phyloP scores from a whole-genome alignment of 2,329 filamentous ascomycete species.

The Beauveria asiatica region DNA sequence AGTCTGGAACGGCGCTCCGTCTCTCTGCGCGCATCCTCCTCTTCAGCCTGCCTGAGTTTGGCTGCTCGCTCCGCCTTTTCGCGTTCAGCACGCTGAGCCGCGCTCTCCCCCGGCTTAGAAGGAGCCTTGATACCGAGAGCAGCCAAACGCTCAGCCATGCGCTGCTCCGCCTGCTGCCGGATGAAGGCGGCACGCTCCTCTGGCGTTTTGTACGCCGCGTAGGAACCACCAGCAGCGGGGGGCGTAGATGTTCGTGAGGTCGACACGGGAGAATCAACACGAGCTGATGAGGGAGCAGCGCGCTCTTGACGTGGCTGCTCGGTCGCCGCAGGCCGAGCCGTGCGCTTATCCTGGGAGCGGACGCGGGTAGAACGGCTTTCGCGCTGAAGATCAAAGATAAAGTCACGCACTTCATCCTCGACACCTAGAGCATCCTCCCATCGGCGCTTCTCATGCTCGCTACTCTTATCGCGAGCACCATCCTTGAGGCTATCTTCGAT shows the following conservation, averaged over 20 bases:
- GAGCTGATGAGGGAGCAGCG: slow-evolving; percentile 27
- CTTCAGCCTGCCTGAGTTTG: slow-evolving; percentile 80
- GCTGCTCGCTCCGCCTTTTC: slow-evolving; percentile 83
- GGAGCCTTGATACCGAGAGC: slow-evolving; percentile 85
- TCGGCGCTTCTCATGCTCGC: slow-evolving; percentile 81
- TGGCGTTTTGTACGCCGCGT: slow-evolving; percentile 78
- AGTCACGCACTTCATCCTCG: slow-evolving; percentile 93
- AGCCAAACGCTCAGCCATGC: slow-evolving; percentile 92
- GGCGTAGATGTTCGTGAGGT: slow-evolving; percentile 42
- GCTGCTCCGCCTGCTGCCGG: slow-evolving; percentile 91
- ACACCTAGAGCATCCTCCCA: slow-evolving; percentile 97
- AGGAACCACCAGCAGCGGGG: slow-evolving; percentile 52
- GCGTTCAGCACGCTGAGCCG: slow-evolving; percentile 77
- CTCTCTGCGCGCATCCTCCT: slow-evolving; percentile 85
- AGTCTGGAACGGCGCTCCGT: slow-evolving; percentile 76
- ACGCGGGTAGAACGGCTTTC: slow-evolving; percentile 70
- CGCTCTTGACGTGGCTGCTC: slow-evolving; percentile 35
- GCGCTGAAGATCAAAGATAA: slow-evolving; percentile 92
- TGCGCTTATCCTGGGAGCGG: slow-evolving; percentile 47
- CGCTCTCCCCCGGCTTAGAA: slow-evolving; percentile 67
- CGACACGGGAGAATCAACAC: slow-evolving; percentile 40
- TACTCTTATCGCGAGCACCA: slow-evolving; percentile 62
- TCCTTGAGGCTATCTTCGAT: slow-evolving; percentile 86
- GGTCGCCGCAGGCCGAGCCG: slow-evolving; percentile 32
- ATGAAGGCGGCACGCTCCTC: slow-evolving; percentile 94